Percentiles rank a stretch among this genome's conserved stretches.
These are phyloP conservation scores for Penicillium sp. DNA, from an alignment of 2,329 filamentous ascomycete genomes.

Conservation along the genomic window DNA sequence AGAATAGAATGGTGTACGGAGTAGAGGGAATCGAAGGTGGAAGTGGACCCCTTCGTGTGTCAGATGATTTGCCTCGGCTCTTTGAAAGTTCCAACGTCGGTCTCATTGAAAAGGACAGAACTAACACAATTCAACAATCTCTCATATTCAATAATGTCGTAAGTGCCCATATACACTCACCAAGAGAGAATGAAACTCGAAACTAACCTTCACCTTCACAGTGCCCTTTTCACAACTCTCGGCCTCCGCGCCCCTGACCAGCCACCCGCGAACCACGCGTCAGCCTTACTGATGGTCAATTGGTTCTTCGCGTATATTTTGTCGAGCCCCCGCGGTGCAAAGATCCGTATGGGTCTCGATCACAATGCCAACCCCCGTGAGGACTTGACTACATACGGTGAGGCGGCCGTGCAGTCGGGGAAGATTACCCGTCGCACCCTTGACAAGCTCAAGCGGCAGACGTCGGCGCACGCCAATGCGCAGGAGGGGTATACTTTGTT, in stretches of 20 bases:
- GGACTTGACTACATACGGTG: constrained; percentile 37
- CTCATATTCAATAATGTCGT: background rate
- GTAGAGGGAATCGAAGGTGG: no score
- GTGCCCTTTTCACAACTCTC: constrained; percentile 21
- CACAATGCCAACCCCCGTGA: constrained; percentile 39
- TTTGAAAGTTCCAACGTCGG: background rate
- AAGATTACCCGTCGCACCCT: constrained; percentile 36
- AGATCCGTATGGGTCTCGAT: constrained; percentile 33
- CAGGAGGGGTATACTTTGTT: constrained; percentile 39
- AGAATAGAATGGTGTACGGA: no score
- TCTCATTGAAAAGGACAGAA: background rate
- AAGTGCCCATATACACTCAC: background rate
- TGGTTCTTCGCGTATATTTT: constrained; percentile 39
- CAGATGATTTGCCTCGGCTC: background rate
- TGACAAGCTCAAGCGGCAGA: constrained; percentile 35
- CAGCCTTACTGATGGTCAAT: constrained; percentile 37
- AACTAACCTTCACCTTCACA: background rate
- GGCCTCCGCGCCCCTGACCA: constrained; percentile 20
- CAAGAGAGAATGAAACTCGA: no score
- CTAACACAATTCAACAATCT: background rate
- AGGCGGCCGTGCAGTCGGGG: constrained; percentile 33
- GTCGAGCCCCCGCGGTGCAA: constrained; percentile 36
- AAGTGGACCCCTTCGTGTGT: background rate
- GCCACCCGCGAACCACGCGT: constrained; percentile 22
- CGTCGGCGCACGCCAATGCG: constrained; percentile 33